Percentiles rank a stretch among this genome's conserved stretches.
These are phyloP conservation scores for Effrenium voratum DNA, from an alignment of 73 alveolate species.

Conservation along the genomic window DNA sequence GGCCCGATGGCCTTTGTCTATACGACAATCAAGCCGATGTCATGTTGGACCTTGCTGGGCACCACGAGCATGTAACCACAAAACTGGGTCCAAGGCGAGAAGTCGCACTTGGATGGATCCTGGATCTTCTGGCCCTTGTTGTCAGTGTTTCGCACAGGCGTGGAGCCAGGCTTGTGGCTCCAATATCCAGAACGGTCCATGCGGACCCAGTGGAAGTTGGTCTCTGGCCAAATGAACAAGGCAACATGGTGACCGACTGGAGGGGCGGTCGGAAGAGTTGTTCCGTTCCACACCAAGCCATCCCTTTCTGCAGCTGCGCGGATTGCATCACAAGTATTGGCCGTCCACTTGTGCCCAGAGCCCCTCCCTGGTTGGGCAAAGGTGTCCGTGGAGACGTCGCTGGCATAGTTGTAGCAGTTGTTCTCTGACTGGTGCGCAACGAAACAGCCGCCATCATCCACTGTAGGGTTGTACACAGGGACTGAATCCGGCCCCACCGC, in stretches of 20 bases:
- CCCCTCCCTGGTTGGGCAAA: conserved; percentile 86
- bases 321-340: conserved; percentile 73
- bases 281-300: conserved; percentile 41
- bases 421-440: conserved; percentile 73
- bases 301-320: conserved; percentile 46
- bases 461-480: conserved; percentile 19
- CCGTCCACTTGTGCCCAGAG: conserved; percentile 79
- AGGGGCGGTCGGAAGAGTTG: background rate
- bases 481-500: conserved; percentile 29
- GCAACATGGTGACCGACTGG: conserved; percentile 65
- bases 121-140: conserved; percentile 73
- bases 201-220: conserved; percentile 87
- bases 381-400: conserved; percentile 63
- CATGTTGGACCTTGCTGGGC: conserved; percentile 7
- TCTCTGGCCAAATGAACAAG: conserved; percentile 74
- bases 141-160: conserved; percentile 83
- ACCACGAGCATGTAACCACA: conserved; percentile 58
- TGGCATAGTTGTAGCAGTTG: conserved; percentile 83
- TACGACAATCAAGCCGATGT: no score
- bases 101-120: conserved; percentile 75
- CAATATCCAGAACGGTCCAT: conserved; percentile 49
- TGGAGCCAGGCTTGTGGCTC: conserved; percentile 85
- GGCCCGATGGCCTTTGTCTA: no score
- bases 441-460: conserved; percentile 68
- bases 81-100: conserved; percentile 85